Percentiles rank a stretch among this genome's conserved stretches.
Evolutionary conservation across 441 rosid species (phyloP).

Genomic region (Populus hybrid): DNA sequence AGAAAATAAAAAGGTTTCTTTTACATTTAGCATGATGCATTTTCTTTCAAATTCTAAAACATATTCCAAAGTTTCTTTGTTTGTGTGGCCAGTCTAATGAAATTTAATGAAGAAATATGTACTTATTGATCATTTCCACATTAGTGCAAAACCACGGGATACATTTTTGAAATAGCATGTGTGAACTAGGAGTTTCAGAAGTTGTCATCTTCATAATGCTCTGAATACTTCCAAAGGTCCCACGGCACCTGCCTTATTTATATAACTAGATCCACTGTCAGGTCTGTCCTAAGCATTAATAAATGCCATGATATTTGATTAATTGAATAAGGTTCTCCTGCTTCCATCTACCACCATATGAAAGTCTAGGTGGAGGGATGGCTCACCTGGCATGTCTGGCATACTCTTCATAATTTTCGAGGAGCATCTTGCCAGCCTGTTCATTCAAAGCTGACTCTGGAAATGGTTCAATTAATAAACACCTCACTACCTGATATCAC

Average conservation of each 20-base stretch:
- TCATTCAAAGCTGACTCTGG: conserved; percentile 97
- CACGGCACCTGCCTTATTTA: background rate
- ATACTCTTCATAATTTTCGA: conserved; percentile 95
- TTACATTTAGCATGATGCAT: background rate
- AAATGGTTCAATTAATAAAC: conserved; percentile 91
- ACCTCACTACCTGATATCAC: conserved; percentile 76
- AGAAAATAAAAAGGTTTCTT: background rate
- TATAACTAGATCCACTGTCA: background rate
- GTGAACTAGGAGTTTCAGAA: background rate
- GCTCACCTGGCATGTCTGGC: conserved; percentile 91
- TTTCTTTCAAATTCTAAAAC: background rate
- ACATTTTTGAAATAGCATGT: background rate
- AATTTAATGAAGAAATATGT: background rate
- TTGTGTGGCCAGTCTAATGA: background rate
- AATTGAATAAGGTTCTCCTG: background rate
- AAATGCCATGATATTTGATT: background rate
- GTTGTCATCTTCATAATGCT: background rate
- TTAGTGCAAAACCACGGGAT: background rate
- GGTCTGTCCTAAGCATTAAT: background rate
- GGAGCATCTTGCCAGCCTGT: conserved; percentile 96
- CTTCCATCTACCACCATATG: background rate
- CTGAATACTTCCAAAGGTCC: background rate
- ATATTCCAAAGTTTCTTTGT: background rate
- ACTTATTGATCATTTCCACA: background rate
- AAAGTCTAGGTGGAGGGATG: background rate